Conservation (phyloP, 768 basidiomycete genomes). For the Tricholomella constricta region DNA sequence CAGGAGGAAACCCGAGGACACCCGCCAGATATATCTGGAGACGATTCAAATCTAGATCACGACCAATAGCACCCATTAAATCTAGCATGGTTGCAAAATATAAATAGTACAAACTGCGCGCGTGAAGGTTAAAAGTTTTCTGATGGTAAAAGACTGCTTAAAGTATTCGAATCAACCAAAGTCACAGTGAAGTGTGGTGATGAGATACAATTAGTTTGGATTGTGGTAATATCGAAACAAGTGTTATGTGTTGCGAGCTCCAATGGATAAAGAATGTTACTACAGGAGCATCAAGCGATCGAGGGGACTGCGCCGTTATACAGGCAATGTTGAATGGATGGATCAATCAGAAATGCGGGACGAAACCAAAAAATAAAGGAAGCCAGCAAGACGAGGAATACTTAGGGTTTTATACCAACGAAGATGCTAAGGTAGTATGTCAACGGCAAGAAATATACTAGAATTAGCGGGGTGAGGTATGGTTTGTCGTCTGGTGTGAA, state of each 20-base stretch:
- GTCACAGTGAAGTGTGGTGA: neutral
- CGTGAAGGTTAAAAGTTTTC: no score
- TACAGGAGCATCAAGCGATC: slow-evolving; percentile 7
- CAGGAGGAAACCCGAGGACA: neutral
- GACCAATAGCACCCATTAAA: neutral
- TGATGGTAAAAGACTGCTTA: no score
- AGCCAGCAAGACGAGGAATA: neutral
- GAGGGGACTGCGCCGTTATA: slow-evolving; percentile 17
- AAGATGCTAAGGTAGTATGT: slow-evolving; percentile 5
- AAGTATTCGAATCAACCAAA: no score
- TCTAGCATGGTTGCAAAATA: neutral
- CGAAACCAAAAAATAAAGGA: neutral
- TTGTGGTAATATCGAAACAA: slow-evolving; percentile 17
- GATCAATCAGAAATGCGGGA: neutral
- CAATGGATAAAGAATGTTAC: slow-evolving; percentile 7
- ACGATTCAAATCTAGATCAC: neutral
- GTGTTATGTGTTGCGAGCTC: slow-evolving; percentile 10
- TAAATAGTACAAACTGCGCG: no score
- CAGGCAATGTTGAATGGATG: slow-evolving; percentile 8
- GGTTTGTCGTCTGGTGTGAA: slow-evolving; percentile 27
- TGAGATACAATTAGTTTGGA: slow-evolving; percentile 14
- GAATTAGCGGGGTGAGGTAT: slow-evolving; percentile 25
- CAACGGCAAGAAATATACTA: slow-evolving; percentile 19
- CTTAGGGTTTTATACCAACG: slow-evolving; percentile 5
- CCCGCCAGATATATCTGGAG: no score